phyloP scores from a whole-genome alignment of 169 alveolate genomes.

The Cryptosporidium meleagridis region DNA sequence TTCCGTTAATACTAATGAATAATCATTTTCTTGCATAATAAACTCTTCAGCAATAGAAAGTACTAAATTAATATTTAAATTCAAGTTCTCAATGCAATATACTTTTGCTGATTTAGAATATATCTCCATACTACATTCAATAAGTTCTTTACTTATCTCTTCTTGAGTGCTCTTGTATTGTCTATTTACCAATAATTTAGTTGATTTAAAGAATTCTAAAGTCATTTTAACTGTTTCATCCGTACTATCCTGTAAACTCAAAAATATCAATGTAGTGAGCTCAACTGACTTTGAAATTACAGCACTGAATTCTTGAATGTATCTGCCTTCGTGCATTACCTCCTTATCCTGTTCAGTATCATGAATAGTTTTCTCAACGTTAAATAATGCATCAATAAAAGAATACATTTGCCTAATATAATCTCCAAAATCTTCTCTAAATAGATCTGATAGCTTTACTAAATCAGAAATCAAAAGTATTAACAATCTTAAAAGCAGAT shows the following conservation, averaged over 20 bases:
- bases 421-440: not conserved
- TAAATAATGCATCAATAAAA: not conserved
- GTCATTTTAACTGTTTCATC: not conserved
- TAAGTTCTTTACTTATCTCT: not conserved
- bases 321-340: not conserved
- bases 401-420: not conserved
- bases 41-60: not conserved
- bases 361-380: not conserved
- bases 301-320: not conserved
- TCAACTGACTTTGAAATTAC: constrained; percentile 17
- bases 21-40: not conserved
- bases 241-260: not conserved
- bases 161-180: no score
- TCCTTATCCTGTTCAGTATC: not conserved
- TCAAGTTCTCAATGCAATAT: not conserved
- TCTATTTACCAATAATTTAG: not conserved
- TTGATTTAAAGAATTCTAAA: constrained; percentile 5
- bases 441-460: not conserved
- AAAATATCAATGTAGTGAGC: not conserved
- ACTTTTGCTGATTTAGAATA: not conserved
- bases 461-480: constrained; percentile 13
- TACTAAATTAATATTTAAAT: not conserved
- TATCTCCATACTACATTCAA: not conserved
- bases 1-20: not conserved
- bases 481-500: not conserved